These are phyloP conservation scores for Phaeosphaeria sp. DNA, from an alignment of 2,329 filamentous ascomycete genomes.

Conservation along the genomic window DNA sequence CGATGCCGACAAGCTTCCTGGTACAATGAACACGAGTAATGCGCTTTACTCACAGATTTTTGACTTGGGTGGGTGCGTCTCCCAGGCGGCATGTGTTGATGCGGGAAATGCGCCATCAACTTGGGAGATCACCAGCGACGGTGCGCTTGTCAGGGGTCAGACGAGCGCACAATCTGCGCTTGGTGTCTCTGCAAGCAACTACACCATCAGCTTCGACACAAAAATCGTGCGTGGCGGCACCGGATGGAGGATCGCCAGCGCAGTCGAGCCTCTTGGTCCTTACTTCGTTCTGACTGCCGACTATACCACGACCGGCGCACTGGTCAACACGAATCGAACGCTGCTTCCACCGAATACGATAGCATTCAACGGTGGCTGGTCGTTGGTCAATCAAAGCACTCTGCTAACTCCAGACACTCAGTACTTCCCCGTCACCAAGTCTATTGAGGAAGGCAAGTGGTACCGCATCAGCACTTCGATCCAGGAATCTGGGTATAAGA, in stretches of 20 bases:
- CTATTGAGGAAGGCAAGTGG: constrained; percentile 46
- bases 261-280: constrained; percentile 19
- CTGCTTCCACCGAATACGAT: constrained; percentile 46
- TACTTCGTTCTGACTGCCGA: constrained; percentile 32
- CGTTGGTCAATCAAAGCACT: constrained; percentile 47
- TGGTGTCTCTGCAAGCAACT: constrained; percentile 33
- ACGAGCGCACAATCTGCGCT: constrained; percentile 31
- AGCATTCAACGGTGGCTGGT: constrained; percentile 43
- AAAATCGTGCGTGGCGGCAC: constrained; percentile 49
- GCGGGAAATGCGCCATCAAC: constrained; percentile 44
- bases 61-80: constrained; percentile 46
- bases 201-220: constrained; percentile 47
- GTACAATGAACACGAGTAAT: not conserved
- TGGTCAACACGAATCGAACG: constrained; percentile 45
- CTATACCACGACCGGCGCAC: constrained; percentile 19
- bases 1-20: not conserved
- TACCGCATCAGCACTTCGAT: constrained; percentile 48
- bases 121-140: constrained; percentile 40
- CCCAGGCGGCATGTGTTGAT: constrained; percentile 47
- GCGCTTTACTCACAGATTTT: constrained; percentile 44
- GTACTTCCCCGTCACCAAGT: constrained; percentile 7
- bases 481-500: constrained; percentile 29
- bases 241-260: constrained; percentile 47
- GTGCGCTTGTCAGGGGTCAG: constrained; percentile 46
- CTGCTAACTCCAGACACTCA: constrained; percentile 15